Evolutionary conservation across 2,329 filamentous ascomycete genomes (phyloP), one percentile per base, ranked within the genome.

Genomic region (Metarhizium rileyi): DNA sequence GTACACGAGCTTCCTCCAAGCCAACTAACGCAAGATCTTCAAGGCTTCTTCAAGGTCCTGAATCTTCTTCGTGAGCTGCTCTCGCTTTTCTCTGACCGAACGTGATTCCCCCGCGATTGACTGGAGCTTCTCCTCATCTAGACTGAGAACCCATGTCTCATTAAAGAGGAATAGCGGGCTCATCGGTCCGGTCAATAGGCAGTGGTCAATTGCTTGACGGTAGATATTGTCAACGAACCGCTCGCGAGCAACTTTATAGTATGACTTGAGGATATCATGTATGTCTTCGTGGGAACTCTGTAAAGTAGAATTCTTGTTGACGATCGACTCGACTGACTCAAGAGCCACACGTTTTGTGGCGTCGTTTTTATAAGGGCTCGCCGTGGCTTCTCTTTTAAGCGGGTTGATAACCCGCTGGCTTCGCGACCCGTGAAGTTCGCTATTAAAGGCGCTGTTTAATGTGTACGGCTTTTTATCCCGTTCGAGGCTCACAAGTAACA

Each of bases 141-240:
- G 3, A 5, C 20, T 18, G 2, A 49, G 36, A 23, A 52, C 50
- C 47, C 46, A 52, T 35, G 47, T 36, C 44, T 49, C 43, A 0
- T 43, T 44, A 4, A 52, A 52, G 1, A 52, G 27, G 9, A 20
- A 12, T 10, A 52, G 43, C 2, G 50, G 50, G 25, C 43, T 52
- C 43, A 7, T 33, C 1, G 46, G 46, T 3, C 50, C 50, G 12
- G 27, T 46, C 28, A 52, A 18, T 20, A 52, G 25, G 28, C 44
- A 52, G 23, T 52, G 22, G n/a, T 47, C 27, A 12, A 52, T 18
- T 3, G 47, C 78, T 53, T 86, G 82, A 52, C 75, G 73, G 57
- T 71, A 80, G 2, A 88, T 62, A 3, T 70, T 74, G 55, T 87
- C 83, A 2, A 84, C 72, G 50, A 87, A 84, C 0, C 81, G 74